These are phyloP conservation scores for Ogataea paraovalis DNA, from an alignment of 805 yeast species.

Conservation along the genomic window DNA sequence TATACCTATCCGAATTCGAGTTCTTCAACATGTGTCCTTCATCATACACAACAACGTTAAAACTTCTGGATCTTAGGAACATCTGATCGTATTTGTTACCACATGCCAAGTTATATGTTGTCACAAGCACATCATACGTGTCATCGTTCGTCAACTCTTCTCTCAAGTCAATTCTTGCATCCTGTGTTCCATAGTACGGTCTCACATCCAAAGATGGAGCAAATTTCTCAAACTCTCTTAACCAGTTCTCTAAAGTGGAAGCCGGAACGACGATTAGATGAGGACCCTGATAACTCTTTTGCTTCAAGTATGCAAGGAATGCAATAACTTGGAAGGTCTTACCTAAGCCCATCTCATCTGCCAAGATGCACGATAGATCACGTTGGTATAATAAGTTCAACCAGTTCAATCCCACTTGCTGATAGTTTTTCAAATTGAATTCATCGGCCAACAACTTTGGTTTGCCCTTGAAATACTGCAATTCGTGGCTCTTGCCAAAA, in stretches of 20 bases:
- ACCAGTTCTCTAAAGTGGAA: slow-evolving; percentile 95
- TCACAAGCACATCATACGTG: slow-evolving; percentile 81
- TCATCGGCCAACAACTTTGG: slow-evolving; percentile 65
- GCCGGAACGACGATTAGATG: slow-evolving; percentile 95
- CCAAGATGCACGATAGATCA: slow-evolving; percentile 84
- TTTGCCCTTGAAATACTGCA: slow-evolving; percentile 57
- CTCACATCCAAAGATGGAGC: slow-evolving; percentile 79
- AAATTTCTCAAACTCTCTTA: slow-evolving; percentile 87
- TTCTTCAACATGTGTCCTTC: slow-evolving; percentile 98
- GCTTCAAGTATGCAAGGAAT: slow-evolving; percentile 80
- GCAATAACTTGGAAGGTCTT: slow-evolving; percentile 96
- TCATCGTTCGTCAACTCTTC: slow-evolving; percentile 55
- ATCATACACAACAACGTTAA: slow-evolving; percentile 89
- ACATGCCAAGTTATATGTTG: slow-evolving; percentile 89
- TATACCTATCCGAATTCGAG: slow-evolving; percentile 81
- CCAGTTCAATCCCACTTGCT: slow-evolving; percentile 98
- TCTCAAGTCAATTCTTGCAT: slow-evolving; percentile 81
- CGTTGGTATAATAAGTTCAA: slow-evolving; percentile 71
- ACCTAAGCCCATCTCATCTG: slow-evolving; percentile 99
- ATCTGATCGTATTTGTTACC: slow-evolving; percentile 79
- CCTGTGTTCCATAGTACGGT: slow-evolving; percentile 89
- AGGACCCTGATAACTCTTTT: slow-evolving; percentile 59
- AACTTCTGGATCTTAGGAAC: slow-evolving; percentile 68
- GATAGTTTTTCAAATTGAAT: slow-evolving; percentile 77
- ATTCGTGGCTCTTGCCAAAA: slow-evolving; percentile 7